phyloP scores from a whole-genome alignment of 768 basidiomycete species.

The Lactarius hengduanensis region DNA sequence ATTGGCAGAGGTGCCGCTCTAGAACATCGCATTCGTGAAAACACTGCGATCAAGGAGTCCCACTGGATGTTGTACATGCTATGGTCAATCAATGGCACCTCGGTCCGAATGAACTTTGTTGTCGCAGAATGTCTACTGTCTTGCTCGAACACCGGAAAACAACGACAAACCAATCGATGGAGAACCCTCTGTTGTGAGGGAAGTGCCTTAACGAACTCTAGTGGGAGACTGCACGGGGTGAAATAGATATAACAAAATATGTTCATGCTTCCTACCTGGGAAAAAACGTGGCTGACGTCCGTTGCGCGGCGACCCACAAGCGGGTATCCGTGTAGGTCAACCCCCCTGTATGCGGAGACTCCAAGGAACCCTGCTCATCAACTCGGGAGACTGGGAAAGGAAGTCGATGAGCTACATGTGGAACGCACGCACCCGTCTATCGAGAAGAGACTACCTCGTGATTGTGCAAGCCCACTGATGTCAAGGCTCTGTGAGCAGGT shows the following conservation, averaged over 20 bases:
- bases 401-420: neutral
- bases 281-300: conserved; percentile 42
- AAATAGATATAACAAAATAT: conserved; percentile 3
- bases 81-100: conserved; percentile 18
- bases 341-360: conserved; percentile 28
- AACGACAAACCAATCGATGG: no score
- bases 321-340: conserved; percentile 44
- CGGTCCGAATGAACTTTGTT: conserved; percentile 20
- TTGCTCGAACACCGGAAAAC: neutral
- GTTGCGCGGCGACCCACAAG: conserved; percentile 43
- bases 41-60: neutral
- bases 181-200: conserved; percentile 23
- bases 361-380: neutral
- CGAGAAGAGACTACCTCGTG: conserved; percentile 37
- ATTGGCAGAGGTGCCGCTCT: conserved; percentile 12
- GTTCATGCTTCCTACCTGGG: conserved; percentile 43
- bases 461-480: conserved; percentile 41
- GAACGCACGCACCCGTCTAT: conserved; percentile 37
- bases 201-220: conserved; percentile 13
- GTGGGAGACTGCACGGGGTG: conserved; percentile 20
- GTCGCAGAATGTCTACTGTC: neutral
- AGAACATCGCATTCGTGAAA: conserved; percentile 3
- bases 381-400: conserved; percentile 34
- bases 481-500: conserved; percentile 37
- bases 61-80: conserved; percentile 1